Evolutionary conservation across 176 grass and related monocot species (phyloP), one percentile per base, ranked within the genome.

Genomic region (Paspalum notatum): DNA sequence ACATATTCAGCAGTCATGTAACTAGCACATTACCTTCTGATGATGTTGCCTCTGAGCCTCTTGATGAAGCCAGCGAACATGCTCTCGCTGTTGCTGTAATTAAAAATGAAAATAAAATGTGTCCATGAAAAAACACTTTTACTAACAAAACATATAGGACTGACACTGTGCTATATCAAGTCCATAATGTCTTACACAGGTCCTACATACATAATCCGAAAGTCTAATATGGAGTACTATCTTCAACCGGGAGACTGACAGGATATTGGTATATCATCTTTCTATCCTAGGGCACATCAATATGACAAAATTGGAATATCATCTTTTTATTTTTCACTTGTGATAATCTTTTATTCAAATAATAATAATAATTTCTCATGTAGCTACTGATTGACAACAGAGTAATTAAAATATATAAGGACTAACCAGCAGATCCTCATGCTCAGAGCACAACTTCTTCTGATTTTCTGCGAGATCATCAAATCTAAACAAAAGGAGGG

Each of bases 21-120:
- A 16, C 2, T 59, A 40, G 58, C 41, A 27, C 73, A 74, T 62
- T 85, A 97, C 94, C 83, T 84, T 94, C 66, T 94, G 91, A 85
- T 97, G 91, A 76, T 81, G 85, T 77, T 86, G 81, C 64, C 90
- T 63, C 82, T 97, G 94, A 83, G 89, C 83, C 58, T 94, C 89
- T 83, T 92, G 94, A 85, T 94, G 89, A 86, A 94, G 82, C 25
- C 71, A 13, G 9, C 94, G 91, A 38, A 92, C 83, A 74, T 88
- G 44, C 87, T 89, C 92, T 78, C 66, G 73, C 83, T 92, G 78
- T 82, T 84, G 24, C 94, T 95, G 57, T 56, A 73, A 73, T 76
- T 59, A 62, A 50, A 79, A 72, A 66, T 43, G 9, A 25, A 47
- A 83, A 51, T 58, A 70, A 50, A 69, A 47, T 5, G 5, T 44